Base-by-base conservation (phyloP, 305 asterid species). In the Fraxinus paxiana region DNA sequence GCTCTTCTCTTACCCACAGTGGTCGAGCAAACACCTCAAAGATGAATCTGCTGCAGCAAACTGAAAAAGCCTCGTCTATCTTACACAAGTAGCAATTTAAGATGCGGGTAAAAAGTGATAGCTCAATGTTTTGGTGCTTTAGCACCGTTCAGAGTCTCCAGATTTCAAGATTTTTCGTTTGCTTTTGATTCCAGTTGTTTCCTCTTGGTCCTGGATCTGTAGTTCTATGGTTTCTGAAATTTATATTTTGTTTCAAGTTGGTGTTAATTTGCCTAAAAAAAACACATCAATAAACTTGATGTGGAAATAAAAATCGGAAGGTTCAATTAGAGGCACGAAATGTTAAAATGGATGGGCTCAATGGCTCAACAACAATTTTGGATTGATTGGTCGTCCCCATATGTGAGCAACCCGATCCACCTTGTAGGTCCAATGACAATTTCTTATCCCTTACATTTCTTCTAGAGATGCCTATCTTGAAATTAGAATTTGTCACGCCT, bases 1-100 rank as follows among this genome's bases (percentile, higher is more conserved):
- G 91, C 90, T 84, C 97, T 91, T 88, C 96, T 95, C 83, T 85
- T 93, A 34, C 98, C 95, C 13, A 95, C 96, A 41, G 88, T 88
- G 89, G 91, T 85, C 67, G 97, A 94, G 79, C 97, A 91, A 59
- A 80, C 91, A 89, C 71, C 41, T 90, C 67, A 91, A 89, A 86
- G 87, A 87, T 56, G 95, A 92, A 56, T 63, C 90, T 28, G 85
- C 85, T 51, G 76, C 90, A 26, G 86, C 91, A 73, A 89, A 85
- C 84, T 89, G 87, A 92, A 38, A 78, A 67, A 9, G 72, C 76
- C 13, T 15, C 15, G 12, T 67, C 73, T 54, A 43, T 46, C 15
- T 61, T 74, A 48, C 61, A 0, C 5, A 22, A 59, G 2, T 59
- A 26, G 69, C 69, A 59, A 59, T 59, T 18, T 17, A 59, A 59